Conservation (phyloP, 2,329 filamentous ascomycete genomes). For the Trichothecium sympodiale region DNA sequence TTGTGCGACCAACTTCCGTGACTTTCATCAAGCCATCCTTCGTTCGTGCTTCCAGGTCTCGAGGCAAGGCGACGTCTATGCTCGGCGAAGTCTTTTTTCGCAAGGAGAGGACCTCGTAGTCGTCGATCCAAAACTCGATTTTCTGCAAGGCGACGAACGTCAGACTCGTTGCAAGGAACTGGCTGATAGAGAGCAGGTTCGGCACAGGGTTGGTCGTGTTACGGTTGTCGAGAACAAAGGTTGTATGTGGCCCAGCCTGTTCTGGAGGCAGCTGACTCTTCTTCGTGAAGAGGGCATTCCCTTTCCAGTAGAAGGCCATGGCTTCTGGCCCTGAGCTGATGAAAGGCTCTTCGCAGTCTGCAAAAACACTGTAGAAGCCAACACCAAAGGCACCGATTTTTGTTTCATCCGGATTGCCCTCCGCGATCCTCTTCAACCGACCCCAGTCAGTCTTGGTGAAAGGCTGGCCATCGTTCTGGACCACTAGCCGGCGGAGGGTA, state of each 20-base stretch:
- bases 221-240: conserved; percentile 91
- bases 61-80: conserved; percentile 59
- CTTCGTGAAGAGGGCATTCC: conserved; percentile 91
- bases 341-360: conserved; percentile 95
- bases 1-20: conserved; percentile 67
- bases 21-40: conserved; percentile 85
- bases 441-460: conserved; percentile 91
- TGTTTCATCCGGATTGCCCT: conserved; percentile 96
- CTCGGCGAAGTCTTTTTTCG: conserved; percentile 79
- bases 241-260: conserved; percentile 60
- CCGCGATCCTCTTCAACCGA: conserved; percentile 90
- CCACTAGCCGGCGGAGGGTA: conserved; percentile 75
- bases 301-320: conserved; percentile 99
- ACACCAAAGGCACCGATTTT: conserved; percentile 99
- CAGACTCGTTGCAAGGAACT: conserved; percentile 88
- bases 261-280: conserved; percentile 63
- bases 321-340: conserved; percentile 85
- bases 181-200: conserved; percentile 72
- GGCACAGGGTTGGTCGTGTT: conserved; percentile 81
- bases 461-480: conserved; percentile 82
- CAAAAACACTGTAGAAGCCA: conserved; percentile 97
- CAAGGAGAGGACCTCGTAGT: conserved; percentile 68
- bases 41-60: conserved; percentile 70
- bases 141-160: conserved; percentile 85
- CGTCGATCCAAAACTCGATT: conserved; percentile 85